Percentiles rank a stretch among this genome's conserved stretches.
phyloP scores from a whole-genome alignment of 257 asterid genomes.

The Verbascum thapsus region DNA sequence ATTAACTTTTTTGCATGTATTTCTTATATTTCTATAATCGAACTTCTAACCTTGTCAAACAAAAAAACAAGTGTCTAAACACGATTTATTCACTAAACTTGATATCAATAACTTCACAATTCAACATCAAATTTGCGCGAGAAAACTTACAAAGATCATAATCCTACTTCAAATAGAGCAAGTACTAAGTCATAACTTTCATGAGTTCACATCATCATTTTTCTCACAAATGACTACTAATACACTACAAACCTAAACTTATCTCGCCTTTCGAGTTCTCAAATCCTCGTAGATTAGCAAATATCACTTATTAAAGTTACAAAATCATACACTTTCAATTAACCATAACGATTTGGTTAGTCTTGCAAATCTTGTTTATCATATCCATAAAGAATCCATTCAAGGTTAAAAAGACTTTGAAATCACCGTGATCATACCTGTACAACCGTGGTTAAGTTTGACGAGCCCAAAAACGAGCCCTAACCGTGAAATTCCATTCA shows the following conservation, averaged over 20 bases:
- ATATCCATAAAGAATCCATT: neutral
- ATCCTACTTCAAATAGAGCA: slow-evolving; percentile 1
- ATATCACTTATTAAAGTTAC: slow-evolving; percentile 26
- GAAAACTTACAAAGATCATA: neutral
- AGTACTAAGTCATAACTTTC: slow-evolving; percentile 5
- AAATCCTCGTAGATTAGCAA: slow-evolving; percentile 7
- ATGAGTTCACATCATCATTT: slow-evolving; percentile 9
- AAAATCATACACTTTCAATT: slow-evolving; percentile 17
- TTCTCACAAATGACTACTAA: slow-evolving; percentile 1
- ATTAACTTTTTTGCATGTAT: too few species aligned
- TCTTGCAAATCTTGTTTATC: slow-evolving; percentile 21
- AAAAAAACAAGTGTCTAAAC: too few species aligned
- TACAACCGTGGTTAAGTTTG: slow-evolving; percentile 20
- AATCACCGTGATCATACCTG: slow-evolving; percentile 3
- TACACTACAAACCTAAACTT: slow-evolving; percentile 1
- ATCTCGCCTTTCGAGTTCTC: slow-evolving; percentile 11
- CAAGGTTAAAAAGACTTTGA: slow-evolving; percentile 5
- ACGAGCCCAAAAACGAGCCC: slow-evolving; percentile 4
- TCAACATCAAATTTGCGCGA: neutral
- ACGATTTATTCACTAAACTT: too few species aligned
- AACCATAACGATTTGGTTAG: slow-evolving; percentile 20
- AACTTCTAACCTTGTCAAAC: too few species aligned
- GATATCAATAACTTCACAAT: too few species aligned
- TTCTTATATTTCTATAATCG: too few species aligned
- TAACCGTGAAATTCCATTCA: slow-evolving; percentile 4